A percentile compares a stretch with the other conserved stretches of the same genome.
Conservation (phyloP, 2,329 filamentous ascomycete species). For the Colletotrichum incanum region DNA sequence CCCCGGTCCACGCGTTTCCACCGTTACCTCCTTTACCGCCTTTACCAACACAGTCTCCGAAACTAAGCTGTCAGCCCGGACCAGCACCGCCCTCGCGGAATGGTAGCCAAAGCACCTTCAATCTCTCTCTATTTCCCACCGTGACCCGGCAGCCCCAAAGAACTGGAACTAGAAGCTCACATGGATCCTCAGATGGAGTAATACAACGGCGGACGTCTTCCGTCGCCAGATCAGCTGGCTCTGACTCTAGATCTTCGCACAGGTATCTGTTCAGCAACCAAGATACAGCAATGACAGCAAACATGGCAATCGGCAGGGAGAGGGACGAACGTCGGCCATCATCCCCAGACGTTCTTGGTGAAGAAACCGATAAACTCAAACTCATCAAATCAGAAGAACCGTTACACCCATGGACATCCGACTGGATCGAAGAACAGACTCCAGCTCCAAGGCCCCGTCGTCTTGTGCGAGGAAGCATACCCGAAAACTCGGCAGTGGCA, state of each 20-base stretch:
- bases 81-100: neutral
- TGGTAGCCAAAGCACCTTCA: neutral
- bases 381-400: neutral
- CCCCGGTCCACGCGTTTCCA: constrained; percentile 31
- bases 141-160: constrained; percentile 2
- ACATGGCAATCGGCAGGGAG: neutral
- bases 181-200: constrained; percentile 19
- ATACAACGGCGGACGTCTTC: neutral
- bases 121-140: neutral
- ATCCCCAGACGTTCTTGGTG: constrained; percentile 23
- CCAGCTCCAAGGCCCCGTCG: constrained; percentile 7
- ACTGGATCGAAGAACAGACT: constrained; percentile 33
- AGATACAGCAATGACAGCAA: neutral
- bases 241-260: constrained; percentile 10
- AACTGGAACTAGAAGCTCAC: constrained; percentile 2
- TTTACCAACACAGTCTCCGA: constrained; percentile 4
- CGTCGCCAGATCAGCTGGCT: constrained; percentile 4
- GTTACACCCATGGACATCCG: constrained; percentile 4
- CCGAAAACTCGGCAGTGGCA: constrained; percentile 22
- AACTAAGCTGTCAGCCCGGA: neutral
- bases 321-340: constrained; percentile 2
- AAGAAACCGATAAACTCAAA: constrained; percentile 9
- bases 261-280: neutral
- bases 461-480: constrained; percentile 13
- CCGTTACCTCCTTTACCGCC: constrained; percentile 37